A percentile compares a stretch with the other conserved stretches of the same genome.
Conservation (phyloP, 345 rosid species). For the Arabidopsis suecica region DNA sequence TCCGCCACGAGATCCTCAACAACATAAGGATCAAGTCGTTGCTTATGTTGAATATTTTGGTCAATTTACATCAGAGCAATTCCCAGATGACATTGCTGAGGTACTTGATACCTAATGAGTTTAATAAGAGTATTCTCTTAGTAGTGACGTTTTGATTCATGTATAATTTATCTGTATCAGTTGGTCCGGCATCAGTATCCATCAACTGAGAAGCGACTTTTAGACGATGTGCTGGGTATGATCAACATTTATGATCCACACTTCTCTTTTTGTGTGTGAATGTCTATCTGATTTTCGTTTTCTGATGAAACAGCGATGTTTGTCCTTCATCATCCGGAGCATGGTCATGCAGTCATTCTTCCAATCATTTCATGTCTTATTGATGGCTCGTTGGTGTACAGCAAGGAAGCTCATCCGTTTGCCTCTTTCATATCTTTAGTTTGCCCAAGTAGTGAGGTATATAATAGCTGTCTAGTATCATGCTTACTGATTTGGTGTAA, state of each 20-base stretch:
- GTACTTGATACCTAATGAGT: constrained; percentile 42
- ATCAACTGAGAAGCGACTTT: constrained; percentile 72
- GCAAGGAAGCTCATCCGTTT: constrained; percentile 75
- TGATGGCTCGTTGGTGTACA: constrained; percentile 85
- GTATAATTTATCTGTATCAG: constrained; percentile 52
- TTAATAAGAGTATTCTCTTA: constrained; percentile 9
- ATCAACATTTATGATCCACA: background rate
- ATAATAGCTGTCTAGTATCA: constrained; percentile 4
- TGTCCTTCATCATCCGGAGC: constrained; percentile 98
- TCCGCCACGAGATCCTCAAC: constrained; percentile 79
- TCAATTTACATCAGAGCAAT: constrained; percentile 85
- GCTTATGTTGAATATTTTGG: constrained; percentile 95
- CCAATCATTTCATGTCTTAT: constrained; percentile 93
- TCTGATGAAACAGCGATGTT: constrained; percentile 71
- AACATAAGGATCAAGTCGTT: constrained; percentile 87
- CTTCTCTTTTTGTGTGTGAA: constrained; percentile 5
- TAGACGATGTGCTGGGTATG: constrained; percentile 93
- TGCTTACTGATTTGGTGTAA: background rate
- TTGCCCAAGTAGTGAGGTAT: constrained; percentile 82
- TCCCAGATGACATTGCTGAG: constrained; percentile 96
- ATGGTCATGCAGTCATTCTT: constrained; percentile 94
- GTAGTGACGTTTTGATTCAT: constrained; percentile 30
- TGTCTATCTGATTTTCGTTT: constrained; percentile 36
- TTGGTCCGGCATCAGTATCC: constrained; percentile 87
- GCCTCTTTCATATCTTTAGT: constrained; percentile 94